Base-by-base conservation (phyloP, 305 asterid species). In the Fraxinus baroniana region DNA sequence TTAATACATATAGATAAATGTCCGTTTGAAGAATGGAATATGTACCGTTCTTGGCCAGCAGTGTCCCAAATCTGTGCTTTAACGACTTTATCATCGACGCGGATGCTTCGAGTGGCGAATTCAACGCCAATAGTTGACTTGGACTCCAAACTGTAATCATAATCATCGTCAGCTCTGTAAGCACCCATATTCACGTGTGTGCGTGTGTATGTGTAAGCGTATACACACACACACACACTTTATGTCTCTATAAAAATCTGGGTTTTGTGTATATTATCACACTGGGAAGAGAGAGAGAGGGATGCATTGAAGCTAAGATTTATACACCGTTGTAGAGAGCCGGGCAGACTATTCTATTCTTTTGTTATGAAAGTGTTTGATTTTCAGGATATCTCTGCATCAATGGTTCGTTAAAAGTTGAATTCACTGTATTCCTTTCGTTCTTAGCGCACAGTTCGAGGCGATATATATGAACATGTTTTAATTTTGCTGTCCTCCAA, bases 11-110 rank as follows among this genome's bases (percentile, higher is more conserved):
- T 10, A 52, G 22, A 26, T 3, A 2, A 5, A 76, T 13, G 0
- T 76, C 0, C n/a, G 46, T n/a, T 76, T 76, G 37, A 77, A 12
- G 0, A 46, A 32, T 4, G 52, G 60, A 76, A 46, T 41, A 26
- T 74, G 18, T 86, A 91, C 94, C 94, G 86, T 87, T 91, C 94
- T 82, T 91, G 94, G 55, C 94, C 94, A 49, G 93, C 94, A 64
- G 94, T 91, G 79, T 91, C 94, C 94, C 94, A 90, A 87, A 91
- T 91, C 92, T 91, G 94, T 46, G 94, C 94, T 86, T 91, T 91
- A 78, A 90, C 88, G 60, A 91, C 92, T 73, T 90, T 91, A 62
- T 91, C 94, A 5, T 91, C 91, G 71, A 91, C 92, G 41, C 84
- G 93, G 85, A 91, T 91, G 87, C 90, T 90, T 52, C 94, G 89